Evolutionary conservation across 106 monocot genomes (phyloP), one percentile per base, ranked within the genome.

Genomic region (Cymbidium sinense): DNA sequence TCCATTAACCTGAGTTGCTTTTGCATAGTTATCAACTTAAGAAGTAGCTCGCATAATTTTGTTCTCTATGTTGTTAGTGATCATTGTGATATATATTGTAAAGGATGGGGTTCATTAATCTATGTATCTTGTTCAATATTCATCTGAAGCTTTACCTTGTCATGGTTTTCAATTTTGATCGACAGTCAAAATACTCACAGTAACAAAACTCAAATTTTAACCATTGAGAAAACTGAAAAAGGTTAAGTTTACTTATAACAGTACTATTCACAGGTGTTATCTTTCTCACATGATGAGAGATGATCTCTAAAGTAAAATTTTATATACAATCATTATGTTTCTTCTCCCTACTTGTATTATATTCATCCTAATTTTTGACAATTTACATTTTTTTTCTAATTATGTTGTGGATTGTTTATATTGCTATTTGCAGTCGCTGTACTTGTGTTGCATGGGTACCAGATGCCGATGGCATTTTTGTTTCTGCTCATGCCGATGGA

Each of bases 401-500:
- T 36, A 52, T 21, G 7, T 9, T 9, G 21, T 55, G 75, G 19
- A 35, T 67, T 47, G 5, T 76, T 39, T 67, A 67, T 67, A 21
- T 39, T 39, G 19, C 36, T 84, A 67, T 73, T 7, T 91, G 78
- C 82, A 96, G 96, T 70, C 89, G 91, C 13, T 96, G 96, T 79
- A 91, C 83, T 36, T 84, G 84, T 85, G 64, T 96, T 70, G 81
- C 85, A 69, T 96, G 96, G 96, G 91, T 90, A 54, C 96, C 96
- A 61, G 84, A 91, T 81, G 82, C 88, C 71, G 90, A 91, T 73
- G 96, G 93, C 58, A 33, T 83, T 64, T 96, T 96, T 64, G 82
- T 91, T 81, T 93, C 91, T 81, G 88, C 83, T 76, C 96, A 96
- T 90, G 89, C 86, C 70, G 93, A 96, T 90, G 96, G 96, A 77